Evolutionary conservation across 2,329 filamentous ascomycete genomes (phyloP), one percentile per base, ranked within the genome.

Genomic region (Cladophialophora immunda): DNA sequence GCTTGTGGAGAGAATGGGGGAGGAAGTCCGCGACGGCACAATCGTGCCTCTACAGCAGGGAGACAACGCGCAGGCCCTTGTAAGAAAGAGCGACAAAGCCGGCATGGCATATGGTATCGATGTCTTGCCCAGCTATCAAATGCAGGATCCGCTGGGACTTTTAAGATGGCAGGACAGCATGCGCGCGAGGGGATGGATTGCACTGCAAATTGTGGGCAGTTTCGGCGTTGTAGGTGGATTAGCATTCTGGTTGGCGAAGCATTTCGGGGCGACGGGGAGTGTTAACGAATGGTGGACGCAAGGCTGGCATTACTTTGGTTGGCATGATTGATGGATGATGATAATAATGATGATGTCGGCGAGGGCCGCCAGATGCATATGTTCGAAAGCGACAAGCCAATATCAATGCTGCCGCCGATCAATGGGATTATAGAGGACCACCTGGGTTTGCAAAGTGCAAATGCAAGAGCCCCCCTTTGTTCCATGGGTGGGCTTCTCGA

Each of bases 121-220:
- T 2, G 66, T 71, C 5, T 67, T 70, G 2, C 70, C 68, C n/a
- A 69, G 36, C 34, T 69, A 70, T 52, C 67, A 84, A 71, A 84
- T 88, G 36, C 85, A 91, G 66, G 94, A 97, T 76, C 94, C 94
- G 0, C 82, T 97, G 0, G 93, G 93, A 0, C 77, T 97, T 38
- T 83, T 96, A 59, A 84, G 89, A 68, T 85, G 93, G 70, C 86
- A 87, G 2, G 87, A 90, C 22, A 86, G 88, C 38, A 74, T 96
- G 45, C 88, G 85, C 72, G 84, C 85, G 53, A 86, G 85, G 54
- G 87, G 91, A 0, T 89, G 89, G 81, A 78, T 90, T 55, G 85
- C 91, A 0, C 80, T 96, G 41, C 91, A 94, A 76, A 81, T 96
- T 5, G 78, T 94, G 25, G 91, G 92, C 15, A 88, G 91, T 59